These are phyloP conservation scores for Setaria viridis DNA, from an alignment of 202 grass and related monocot genomes.

Conservation along the genomic window DNA sequence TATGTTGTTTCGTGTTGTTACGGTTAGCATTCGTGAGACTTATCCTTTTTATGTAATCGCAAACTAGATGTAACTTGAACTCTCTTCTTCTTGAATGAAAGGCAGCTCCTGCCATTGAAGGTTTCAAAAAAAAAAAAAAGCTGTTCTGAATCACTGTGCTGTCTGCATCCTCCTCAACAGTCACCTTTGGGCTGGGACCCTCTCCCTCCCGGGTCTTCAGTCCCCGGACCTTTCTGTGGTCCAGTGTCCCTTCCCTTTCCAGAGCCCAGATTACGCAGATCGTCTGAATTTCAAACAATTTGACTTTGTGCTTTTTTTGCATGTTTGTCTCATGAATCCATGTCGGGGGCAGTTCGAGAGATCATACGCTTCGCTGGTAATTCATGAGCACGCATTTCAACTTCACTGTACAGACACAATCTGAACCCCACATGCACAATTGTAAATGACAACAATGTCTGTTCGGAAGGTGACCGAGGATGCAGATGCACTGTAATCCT, in stretches of 20 bases:
- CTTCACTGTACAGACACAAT: neutral
- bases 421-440: neutral
- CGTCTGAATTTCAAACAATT: slow-evolving; percentile 34
- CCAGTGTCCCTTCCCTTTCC: neutral
- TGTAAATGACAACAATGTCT: no score
- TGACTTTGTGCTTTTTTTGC: slow-evolving; percentile 4
- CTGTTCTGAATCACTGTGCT: slow-evolving; percentile 36
- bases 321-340: neutral
- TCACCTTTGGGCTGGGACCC: neutral
- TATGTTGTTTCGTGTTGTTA: no score
- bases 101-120: no score
- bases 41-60: no score
- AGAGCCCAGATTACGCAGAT: neutral
- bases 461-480: neutral
- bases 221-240: slow-evolving; percentile 8
- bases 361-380: neutral
- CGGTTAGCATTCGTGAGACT: no score
- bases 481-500: neutral
- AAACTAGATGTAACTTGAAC: no score
- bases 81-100: no score
- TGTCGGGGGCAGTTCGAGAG: neutral
- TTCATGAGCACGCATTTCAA: neutral
- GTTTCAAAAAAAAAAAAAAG: neutral
- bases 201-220: neutral
- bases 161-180: neutral